phyloP scores from a whole-genome alignment of 192 early-diverging fungal species.

The Phycomyces nitens region DNA sequence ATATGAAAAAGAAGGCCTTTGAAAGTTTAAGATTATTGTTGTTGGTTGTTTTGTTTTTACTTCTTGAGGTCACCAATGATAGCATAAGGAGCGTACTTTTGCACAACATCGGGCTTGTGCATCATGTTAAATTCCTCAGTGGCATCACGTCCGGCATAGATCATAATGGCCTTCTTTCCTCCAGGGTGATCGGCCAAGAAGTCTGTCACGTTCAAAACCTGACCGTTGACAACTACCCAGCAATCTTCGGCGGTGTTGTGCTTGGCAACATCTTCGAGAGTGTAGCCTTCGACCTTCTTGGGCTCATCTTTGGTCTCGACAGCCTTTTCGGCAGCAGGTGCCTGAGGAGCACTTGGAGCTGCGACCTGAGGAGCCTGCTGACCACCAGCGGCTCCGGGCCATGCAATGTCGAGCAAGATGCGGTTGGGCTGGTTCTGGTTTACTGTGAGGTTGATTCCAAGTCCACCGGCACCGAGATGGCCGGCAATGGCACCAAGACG shows the following conservation, averaged over 20 bases:
- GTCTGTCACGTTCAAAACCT: constrained; percentile 73
- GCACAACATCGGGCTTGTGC: constrained; percentile 78
- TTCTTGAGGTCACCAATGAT: constrained; percentile 39
- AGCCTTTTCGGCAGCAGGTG: constrained; percentile 34
- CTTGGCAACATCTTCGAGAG: constrained; percentile 77
- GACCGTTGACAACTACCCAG: constrained; percentile 84
- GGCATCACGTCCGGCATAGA: constrained; percentile 84
- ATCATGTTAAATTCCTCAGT: constrained; percentile 85
- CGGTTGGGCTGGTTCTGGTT: constrained; percentile 42
- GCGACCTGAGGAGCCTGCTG: constrained; percentile 12
- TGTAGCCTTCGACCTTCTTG: constrained; percentile 49
- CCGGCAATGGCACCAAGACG: constrained; percentile 65
- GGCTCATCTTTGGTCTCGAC: constrained; percentile 18
- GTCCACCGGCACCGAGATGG: constrained; percentile 55
- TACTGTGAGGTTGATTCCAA: constrained; percentile 62
- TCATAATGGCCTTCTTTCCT: constrained; percentile 80
- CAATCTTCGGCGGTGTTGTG: constrained; percentile 79
- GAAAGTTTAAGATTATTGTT: too few relatives aligned
- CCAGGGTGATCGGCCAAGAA: constrained; percentile 82
- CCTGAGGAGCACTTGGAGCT: constrained; percentile 28
- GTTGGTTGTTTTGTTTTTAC: background rate
- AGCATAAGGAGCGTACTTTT: constrained; percentile 58
- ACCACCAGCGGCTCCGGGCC: constrained; percentile 34
- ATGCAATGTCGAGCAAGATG: constrained; percentile 52
- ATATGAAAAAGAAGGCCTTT: too few relatives aligned